phyloP scores from a whole-genome alignment of 2,329 filamentous ascomycete species.

The Paracoccidioides lutzii region DNA sequence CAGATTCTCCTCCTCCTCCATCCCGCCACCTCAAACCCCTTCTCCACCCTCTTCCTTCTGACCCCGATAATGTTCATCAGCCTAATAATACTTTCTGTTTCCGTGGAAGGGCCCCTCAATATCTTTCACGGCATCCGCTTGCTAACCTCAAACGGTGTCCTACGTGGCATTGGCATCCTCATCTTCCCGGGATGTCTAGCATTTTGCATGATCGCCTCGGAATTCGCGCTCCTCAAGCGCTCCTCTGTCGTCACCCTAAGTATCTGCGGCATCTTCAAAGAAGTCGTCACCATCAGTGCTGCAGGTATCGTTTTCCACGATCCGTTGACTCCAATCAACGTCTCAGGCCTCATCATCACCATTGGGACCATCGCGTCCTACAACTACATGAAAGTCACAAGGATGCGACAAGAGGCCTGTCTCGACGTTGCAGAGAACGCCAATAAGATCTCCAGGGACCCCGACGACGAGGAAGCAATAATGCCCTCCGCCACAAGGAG shows the following conservation, averaged over 20 bases:
- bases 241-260: conserved; percentile 92
- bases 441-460: conserved; percentile 8
- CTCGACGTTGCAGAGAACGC: conserved; percentile 24
- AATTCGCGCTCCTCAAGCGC: conserved; percentile 88
- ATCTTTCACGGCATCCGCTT: conserved; percentile 53
- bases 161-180: conserved; percentile 58
- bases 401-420: conserved; percentile 68
- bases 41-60: conserved; percentile 95
- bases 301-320: conserved; percentile 84
- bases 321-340: conserved; percentile 71
- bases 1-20: conserved; percentile 91
- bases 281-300: conserved; percentile 87
- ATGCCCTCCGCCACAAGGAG: background rate
- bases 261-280: conserved; percentile 97
- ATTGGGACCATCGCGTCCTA: conserved; percentile 77
- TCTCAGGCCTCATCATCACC: conserved; percentile 76
- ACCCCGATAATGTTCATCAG: conserved; percentile 90
- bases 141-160: conserved; percentile 51
- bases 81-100: conserved; percentile 65
- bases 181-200: conserved; percentile 84
- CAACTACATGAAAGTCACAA: conserved; percentile 85
- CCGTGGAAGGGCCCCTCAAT: conserved; percentile 64
- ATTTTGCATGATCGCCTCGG: conserved; percentile 91
- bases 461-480: conserved; percentile 6
- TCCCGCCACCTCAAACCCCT: conserved; percentile 88